Evolutionary conservation across 129 eudicot species (phyloP).

Genomic region (Artemisia annua): DNA sequence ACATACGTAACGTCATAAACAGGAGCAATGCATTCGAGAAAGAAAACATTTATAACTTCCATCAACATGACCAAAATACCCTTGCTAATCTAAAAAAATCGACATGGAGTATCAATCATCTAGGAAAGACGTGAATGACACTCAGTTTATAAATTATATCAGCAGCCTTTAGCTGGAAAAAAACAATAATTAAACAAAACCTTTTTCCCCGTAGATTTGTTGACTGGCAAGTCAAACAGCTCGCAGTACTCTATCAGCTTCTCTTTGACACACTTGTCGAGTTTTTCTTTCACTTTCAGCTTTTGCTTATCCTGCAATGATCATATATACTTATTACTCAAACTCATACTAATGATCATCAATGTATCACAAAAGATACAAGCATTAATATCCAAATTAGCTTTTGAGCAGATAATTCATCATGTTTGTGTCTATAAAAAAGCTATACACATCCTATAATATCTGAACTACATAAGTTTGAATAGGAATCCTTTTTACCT

Average conservation of each 20-base stretch:
- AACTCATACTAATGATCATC: neutral
- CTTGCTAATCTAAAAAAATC: neutral
- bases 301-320: slow-evolving; percentile 84
- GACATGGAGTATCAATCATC: neutral
- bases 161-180: slow-evolving; percentile 4
- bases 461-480: slow-evolving; percentile 3
- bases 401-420: neutral
- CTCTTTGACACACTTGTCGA: slow-evolving; percentile 84
- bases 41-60: neutral
- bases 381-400: neutral
- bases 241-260: slow-evolving; percentile 84
- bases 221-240: slow-evolving; percentile 69
- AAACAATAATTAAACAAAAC: slow-evolving; percentile 40
- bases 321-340: slow-evolving; percentile 6
- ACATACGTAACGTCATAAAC: neutral
- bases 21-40: neutral
- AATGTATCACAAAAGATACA: neutral
- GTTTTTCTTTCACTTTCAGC: slow-evolving; percentile 73
- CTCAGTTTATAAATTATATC: neutral
- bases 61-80: neutral
- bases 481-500: slow-evolving; percentile 47
- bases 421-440: neutral
- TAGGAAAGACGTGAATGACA: neutral
- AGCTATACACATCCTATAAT: neutral
- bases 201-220: slow-evolving; percentile 67